Evolutionary conservation across 768 basidiomycete species (phyloP), one percentile per base, ranked within the genome.

Genomic region (Dacryopinax primogenitus): DNA sequence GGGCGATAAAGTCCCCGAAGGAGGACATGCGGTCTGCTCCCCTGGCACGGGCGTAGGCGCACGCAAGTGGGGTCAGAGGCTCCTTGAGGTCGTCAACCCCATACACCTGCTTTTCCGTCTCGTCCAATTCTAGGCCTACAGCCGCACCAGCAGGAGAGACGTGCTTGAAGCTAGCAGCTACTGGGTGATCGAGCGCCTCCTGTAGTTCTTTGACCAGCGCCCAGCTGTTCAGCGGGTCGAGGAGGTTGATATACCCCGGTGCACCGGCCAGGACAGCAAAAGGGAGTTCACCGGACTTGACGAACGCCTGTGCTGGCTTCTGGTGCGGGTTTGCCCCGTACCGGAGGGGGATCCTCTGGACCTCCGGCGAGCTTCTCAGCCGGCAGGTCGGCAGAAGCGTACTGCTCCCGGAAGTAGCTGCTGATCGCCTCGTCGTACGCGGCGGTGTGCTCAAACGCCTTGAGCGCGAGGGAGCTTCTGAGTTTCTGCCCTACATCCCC

Each of bases 1-100:
- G 81, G 0, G 93, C 96, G 70, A 99, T 94, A 74, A 98, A 99
- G 77, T 99, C 96, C 3, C 96, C 96, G 74, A 98, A 99, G 1
- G 95, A 97, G 0, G 95, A 97, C 96, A 99, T 99, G 64, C 96
- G 86, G 74, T 99, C 96, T 26, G 96, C 95, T 65, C 93, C 95
- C 72, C 96, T 85, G 61, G 96, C 96, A 51, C 96, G 86, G 51
- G 96, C 95, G 70, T 99, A 99, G 0, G 96, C 96, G 64, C 83
- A 82, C 23, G 96, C 94, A 62, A 98, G 81, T 7, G 89, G 85
- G 0, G 93, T 92, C 33, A 99, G 79, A 28, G 87, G 81, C 72
- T 91, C 90, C 72, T 92, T 94, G 66, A 97, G 79, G 71, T 97
- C 96, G 36, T 97, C 93, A 0, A 96, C 94, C 1, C 92, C 95